Conservation (phyloP, 257 asterid species). For the Cruciata laevipes region DNA sequence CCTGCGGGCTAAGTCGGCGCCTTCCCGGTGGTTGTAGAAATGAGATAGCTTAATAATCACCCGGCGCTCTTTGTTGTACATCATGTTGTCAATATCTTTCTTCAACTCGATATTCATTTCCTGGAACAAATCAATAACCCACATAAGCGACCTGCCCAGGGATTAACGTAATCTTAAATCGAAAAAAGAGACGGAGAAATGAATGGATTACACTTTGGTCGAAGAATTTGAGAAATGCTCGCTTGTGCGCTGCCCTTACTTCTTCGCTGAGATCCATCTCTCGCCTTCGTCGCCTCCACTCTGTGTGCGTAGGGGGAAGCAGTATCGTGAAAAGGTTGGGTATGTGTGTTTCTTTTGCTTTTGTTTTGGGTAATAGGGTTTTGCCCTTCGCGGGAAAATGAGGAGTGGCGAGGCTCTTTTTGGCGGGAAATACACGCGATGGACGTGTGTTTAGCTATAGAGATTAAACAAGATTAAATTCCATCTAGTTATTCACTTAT, state of each 20-base stretch:
- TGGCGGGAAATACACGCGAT: conserved; percentile 42
- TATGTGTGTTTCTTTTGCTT: neutral
- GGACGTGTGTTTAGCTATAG: neutral
- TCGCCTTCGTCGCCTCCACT: conserved; percentile 4
- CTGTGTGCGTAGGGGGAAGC: conserved; percentile 8
- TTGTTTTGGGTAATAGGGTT: conserved; percentile 12
- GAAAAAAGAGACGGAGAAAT: neutral
- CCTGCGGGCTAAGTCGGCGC: conserved; percentile 88
- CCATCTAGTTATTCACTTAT: no score
- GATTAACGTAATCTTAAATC: neutral
- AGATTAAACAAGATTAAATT: no score
- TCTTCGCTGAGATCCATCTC: conserved; percentile 88
- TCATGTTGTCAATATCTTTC: conserved; percentile 50
- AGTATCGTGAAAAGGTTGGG: neutral
- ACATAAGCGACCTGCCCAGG: neutral
- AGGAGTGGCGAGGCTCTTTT: neutral
- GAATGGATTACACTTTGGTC: conserved; percentile 52
- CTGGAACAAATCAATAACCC: conserved; percentile 28
- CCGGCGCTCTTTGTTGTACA: conserved; percentile 66
- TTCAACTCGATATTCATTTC: conserved; percentile 53
- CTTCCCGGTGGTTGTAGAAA: conserved; percentile 75
- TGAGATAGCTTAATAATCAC: conserved; percentile 66
- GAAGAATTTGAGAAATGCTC: conserved; percentile 79
- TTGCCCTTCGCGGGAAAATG: conserved; percentile 55
- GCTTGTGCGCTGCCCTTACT: conserved; percentile 68